Percentiles rank a stretch among this genome's conserved stretches.
These are phyloP conservation scores for Podila clonocystis DNA, from an alignment of 192 early-diverging fungal species.

Conservation along the genomic window DNA sequence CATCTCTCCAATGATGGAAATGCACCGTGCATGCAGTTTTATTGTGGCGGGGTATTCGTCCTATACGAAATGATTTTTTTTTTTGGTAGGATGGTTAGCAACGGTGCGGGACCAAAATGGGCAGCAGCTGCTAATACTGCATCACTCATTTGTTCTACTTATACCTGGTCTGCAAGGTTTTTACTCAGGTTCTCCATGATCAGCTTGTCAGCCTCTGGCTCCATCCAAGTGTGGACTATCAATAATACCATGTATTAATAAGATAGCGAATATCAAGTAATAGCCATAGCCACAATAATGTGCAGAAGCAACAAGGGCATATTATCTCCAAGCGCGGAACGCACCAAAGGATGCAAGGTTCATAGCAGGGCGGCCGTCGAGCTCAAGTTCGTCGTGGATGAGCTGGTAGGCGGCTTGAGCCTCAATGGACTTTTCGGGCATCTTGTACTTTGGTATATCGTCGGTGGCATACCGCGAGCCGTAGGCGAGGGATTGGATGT, in stretches of 20 bases:
- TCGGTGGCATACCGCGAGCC: constrained; percentile 56
- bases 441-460: constrained; percentile 47
- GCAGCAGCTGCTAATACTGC: neutral
- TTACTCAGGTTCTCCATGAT: constrained; percentile 78
- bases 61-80: constrained; percentile 23
- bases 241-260: no score
- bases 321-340: constrained; percentile 38
- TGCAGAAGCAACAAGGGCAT: neutral
- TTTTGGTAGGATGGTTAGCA: neutral
- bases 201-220: constrained; percentile 79
- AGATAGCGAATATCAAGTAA: no score
- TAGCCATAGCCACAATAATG: neutral
- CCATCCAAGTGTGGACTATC: constrained; percentile 66
- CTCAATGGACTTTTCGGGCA: constrained; percentile 52
- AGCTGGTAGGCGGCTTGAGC: constrained; percentile 53
- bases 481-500: constrained; percentile 49
- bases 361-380: constrained; percentile 80
- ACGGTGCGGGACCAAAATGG: no score
- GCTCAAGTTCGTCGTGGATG: constrained; percentile 57
- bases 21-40: constrained; percentile 51
- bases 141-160: neutral
- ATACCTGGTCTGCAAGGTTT: constrained; percentile 62
- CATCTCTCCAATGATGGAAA: constrained; percentile 13
- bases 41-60: constrained; percentile 57
- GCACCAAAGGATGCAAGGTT: constrained; percentile 83